A percentile compares a stretch with the other conserved stretches of the same genome.
Evolutionary conservation across 345 rosid species (phyloP).

Genomic region (Eucalyptus paniculata): DNA sequence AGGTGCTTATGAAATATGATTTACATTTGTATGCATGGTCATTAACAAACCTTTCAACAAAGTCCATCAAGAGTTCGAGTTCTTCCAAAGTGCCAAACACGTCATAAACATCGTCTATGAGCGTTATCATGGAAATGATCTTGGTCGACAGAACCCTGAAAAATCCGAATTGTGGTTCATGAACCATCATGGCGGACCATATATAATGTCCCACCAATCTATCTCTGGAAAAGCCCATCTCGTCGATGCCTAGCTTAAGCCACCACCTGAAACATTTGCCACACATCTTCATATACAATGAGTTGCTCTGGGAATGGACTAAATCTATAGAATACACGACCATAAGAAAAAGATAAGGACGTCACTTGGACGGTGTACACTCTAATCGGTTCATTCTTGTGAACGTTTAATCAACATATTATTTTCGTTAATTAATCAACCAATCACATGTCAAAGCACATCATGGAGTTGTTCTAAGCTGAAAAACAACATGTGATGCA

Average conservation of each 20-base stretch:
- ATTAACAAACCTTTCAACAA: neutral
- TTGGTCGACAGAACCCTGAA: neutral
- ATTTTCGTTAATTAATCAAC: neutral
- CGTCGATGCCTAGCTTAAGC: neutral
- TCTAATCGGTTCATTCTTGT: neutral
- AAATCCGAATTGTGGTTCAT: neutral
- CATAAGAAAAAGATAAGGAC: neutral
- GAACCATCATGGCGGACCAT: neutral
- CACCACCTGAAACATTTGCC: constrained; percentile 6
- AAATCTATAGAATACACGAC: neutral
- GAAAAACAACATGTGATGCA: neutral
- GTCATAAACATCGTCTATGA: neutral
- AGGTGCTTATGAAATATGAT: neutral
- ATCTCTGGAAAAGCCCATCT: neutral
- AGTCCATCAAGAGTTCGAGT: constrained; percentile 4
- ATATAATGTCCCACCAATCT: neutral
- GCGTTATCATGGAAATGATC: neutral
- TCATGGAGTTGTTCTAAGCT: neutral
- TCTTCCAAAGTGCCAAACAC: constrained; percentile 1
- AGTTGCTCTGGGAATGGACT: neutral
- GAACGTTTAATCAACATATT: neutral
- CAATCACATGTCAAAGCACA: neutral
- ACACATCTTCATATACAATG: neutral
- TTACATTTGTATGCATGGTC: neutral
- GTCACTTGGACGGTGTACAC: neutral